Evolutionary conservation across 805 yeast genomes (phyloP).

Genomic region (Kodamaea jinghongensis): DNA sequence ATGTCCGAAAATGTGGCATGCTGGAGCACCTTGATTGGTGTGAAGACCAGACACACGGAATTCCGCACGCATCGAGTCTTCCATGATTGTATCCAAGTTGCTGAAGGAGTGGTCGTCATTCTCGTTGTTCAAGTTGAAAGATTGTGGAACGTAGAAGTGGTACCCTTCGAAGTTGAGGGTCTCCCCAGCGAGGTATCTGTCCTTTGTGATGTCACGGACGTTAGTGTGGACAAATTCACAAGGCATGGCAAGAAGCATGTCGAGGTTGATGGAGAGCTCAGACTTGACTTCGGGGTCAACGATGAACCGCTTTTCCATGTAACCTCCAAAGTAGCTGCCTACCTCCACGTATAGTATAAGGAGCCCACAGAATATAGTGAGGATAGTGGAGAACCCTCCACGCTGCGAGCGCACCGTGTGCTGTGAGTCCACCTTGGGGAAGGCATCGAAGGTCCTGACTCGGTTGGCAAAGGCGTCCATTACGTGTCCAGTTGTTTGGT

Average conservation of each 20-base stretch:
- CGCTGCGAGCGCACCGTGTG: constrained; percentile 72
- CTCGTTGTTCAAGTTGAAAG: constrained; percentile 45
- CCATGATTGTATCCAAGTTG: constrained; percentile 63
- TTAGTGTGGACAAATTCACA: constrained; percentile 74
- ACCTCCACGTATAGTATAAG: constrained; percentile 80
- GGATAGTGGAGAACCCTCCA: constrained; percentile 71
- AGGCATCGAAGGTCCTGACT: constrained; percentile 48
- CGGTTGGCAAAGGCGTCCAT: constrained; percentile 37
- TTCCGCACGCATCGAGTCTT: constrained; percentile 64
- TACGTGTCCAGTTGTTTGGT: neutral
- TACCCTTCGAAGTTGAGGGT: constrained; percentile 68
- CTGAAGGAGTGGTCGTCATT: constrained; percentile 52
- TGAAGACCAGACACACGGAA: constrained; percentile 47
- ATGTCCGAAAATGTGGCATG: constrained; percentile 83
- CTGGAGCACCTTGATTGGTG: constrained; percentile 56
- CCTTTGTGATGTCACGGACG: constrained; percentile 75
- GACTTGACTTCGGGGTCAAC: constrained; percentile 63
- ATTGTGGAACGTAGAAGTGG: constrained; percentile 51
- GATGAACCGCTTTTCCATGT: constrained; percentile 68
- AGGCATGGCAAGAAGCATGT: constrained; percentile 78
- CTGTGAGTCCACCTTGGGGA: constrained; percentile 44
- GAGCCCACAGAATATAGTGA: constrained; percentile 59
- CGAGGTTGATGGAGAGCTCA: constrained; percentile 69
- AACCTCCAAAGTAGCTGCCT: constrained; percentile 83
- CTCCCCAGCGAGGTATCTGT: constrained; percentile 75